Percentiles rank a stretch among this genome's conserved stretches.
phyloP scores from a whole-genome alignment of 306 rosid species.

The Cyclanthera cordifolia region DNA sequence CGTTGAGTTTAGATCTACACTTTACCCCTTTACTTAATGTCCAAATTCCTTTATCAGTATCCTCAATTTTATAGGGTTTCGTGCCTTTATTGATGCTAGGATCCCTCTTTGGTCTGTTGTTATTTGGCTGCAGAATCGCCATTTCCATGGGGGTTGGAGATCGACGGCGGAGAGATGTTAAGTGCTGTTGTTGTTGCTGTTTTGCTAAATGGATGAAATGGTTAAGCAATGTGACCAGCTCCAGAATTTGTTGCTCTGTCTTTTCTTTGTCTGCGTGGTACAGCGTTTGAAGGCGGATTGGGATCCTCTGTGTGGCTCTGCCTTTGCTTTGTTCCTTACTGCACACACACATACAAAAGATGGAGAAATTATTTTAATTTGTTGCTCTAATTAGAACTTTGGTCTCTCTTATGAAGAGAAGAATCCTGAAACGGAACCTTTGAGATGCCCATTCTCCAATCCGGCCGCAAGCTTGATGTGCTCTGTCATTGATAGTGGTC shows the following conservation, averaged over 20 bases:
- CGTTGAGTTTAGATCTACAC: slow-evolving; percentile 40
- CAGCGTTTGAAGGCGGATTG: slow-evolving; percentile 69
- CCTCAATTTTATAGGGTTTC: slow-evolving; percentile 33
- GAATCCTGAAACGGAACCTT: slow-evolving; percentile 30
- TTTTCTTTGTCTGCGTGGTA: slow-evolving; percentile 69
- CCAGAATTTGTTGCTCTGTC: slow-evolving; percentile 49
- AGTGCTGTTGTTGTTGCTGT: slow-evolving; percentile 35
- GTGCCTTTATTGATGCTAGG: slow-evolving; percentile 57
- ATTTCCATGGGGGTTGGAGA: slow-evolving; percentile 51
- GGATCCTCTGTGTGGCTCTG: slow-evolving; percentile 25
- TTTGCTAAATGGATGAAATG: slow-evolving; percentile 44
- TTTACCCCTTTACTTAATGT: slow-evolving; percentile 32
- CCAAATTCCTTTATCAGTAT: slow-evolving; percentile 21
- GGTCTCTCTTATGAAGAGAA: not conserved
- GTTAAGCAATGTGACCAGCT: slow-evolving; percentile 63
- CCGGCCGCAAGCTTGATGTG: slow-evolving; percentile 93
- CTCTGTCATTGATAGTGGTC: slow-evolving; percentile 40
- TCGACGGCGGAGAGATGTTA: slow-evolving; percentile 32
- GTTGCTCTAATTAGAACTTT: not conserved
- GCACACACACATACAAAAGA: slow-evolving; percentile 15
- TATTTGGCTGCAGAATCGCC: slow-evolving; percentile 26
- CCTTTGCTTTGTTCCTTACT: slow-evolving; percentile 52
- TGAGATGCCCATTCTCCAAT: slow-evolving; percentile 94
- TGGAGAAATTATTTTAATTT: not conserved
- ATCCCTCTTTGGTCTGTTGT: not conserved